These are phyloP conservation scores for Leccinum imitatum DNA, from an alignment of 768 basidiomycete species.

Conservation along the genomic window DNA sequence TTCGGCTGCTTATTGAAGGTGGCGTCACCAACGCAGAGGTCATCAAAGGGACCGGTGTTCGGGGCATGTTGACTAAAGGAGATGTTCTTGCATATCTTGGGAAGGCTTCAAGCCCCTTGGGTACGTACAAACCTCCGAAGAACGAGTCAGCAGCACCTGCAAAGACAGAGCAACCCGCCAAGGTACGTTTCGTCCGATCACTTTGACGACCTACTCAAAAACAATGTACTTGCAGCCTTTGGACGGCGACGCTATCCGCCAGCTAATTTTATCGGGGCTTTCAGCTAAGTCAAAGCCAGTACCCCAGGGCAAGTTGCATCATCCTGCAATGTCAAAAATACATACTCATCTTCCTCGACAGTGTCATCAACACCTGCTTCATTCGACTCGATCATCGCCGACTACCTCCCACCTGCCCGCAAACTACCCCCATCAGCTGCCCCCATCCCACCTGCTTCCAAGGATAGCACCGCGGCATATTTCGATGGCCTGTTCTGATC, in stretches of 20 bases:
- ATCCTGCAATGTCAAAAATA: neutral
- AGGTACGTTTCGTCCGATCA: slow-evolving; percentile 31
- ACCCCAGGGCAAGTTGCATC: slow-evolving; percentile 40
- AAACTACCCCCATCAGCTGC: slow-evolving; percentile 17
- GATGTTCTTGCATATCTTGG: slow-evolving; percentile 89
- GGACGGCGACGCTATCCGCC: slow-evolving; percentile 64
- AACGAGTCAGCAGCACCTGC: slow-evolving; percentile 26
- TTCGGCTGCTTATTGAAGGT: slow-evolving; percentile 66
- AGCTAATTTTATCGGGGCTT: slow-evolving; percentile 60
- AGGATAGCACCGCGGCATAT: slow-evolving; percentile 35
- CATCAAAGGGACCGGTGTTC: slow-evolving; percentile 86
- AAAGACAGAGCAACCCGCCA: slow-evolving; percentile 37
- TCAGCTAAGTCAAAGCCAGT: slow-evolving; percentile 53
- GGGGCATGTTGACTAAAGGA: slow-evolving; percentile 96
- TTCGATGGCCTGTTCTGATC: slow-evolving; percentile 42
- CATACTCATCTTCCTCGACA: slow-evolving; percentile 26
- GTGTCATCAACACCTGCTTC: slow-evolving; percentile 44
- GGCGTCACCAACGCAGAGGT: slow-evolving; percentile 54
- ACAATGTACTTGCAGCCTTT: slow-evolving; percentile 39
- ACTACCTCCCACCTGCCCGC: slow-evolving; percentile 55
- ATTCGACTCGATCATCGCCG: slow-evolving; percentile 74
- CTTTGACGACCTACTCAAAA: neutral
- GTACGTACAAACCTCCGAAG: slow-evolving; percentile 60
- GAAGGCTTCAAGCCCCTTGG: slow-evolving; percentile 72
- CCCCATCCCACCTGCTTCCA: slow-evolving; percentile 13